Conservation (phyloP, 257 asterid species). For the Salvia splendens region DNA sequence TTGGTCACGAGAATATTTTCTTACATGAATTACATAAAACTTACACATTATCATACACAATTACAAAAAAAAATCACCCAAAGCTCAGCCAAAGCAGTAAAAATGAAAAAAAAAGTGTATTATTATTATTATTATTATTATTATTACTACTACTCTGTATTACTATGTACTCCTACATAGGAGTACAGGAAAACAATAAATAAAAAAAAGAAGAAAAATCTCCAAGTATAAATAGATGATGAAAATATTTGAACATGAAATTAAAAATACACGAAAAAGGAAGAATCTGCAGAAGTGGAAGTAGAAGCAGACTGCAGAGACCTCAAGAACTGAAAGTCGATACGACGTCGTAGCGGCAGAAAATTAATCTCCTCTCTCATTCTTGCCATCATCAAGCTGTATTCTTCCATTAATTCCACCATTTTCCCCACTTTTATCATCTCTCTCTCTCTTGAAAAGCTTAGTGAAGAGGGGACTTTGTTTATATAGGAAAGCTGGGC, state of each 20-base stretch:
- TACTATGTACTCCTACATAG: too few species aligned
- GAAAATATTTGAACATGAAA: constrained; percentile 33
- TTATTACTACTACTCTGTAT: too few species aligned
- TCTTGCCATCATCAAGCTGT: constrained; percentile 57
- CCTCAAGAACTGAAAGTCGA: constrained; percentile 41
- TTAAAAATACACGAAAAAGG: constrained; percentile 66
- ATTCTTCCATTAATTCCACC: constrained; percentile 71
- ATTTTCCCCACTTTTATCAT: constrained; percentile 75
- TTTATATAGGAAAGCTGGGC: constrained; percentile 24
- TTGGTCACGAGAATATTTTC: neutral
- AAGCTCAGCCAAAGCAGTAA: neutral
- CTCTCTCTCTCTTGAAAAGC: constrained; percentile 17
- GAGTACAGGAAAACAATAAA: neutral
- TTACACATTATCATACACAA: neutral
- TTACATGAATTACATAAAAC: neutral
- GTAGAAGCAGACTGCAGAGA: constrained; percentile 45
- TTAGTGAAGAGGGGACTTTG: constrained; percentile 20
- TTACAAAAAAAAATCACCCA: neutral
- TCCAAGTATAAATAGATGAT: neutral
- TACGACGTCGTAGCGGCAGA: constrained; percentile 35
- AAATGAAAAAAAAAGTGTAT: constrained; percentile 1
- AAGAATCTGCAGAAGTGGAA: constrained; percentile 44
- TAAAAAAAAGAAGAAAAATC: neutral
- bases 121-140: too few species aligned
- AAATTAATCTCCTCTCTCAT: constrained; percentile 52